Base-by-base conservation (phyloP, 805 yeast species). In the Metschnikowia henanensis region DNA sequence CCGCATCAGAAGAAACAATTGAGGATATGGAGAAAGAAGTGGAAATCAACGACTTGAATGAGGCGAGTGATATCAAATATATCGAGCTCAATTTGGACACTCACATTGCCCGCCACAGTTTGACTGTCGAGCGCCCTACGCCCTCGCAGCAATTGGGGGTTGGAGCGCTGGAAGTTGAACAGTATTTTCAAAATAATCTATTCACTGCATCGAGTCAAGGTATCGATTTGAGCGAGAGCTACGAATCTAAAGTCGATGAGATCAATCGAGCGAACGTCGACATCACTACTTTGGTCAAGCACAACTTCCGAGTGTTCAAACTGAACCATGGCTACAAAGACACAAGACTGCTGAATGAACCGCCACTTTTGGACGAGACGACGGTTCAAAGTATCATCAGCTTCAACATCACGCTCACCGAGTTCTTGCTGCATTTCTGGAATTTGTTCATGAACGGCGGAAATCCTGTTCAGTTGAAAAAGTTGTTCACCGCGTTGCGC, bases 301-400 rank as follows among this genome's bases (percentile, higher is more conserved):
- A 68, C 33, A 81, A 80, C 53, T 70, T 81, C 13, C 76, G 79
- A 42, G 82, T 80, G 50, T 76, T 79, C 10, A 73, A 69, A 37
- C 79, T 56, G 45, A 42, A 51, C 21, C 46, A 55, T 39, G 48
- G 44, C 30, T 37, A 51, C 30, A 54, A 46, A 29, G 64, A 55
- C 12, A 20, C 39, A 17, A 22, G 26, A n/a, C 42, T 37, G 30
- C 23, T 39, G 3, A n/a, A 41, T 1, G 51, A 47, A 22, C 45
- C 52, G 61, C 58, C 66, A 68, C 28, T 76, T 71, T 74, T 75
- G 56, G 50, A 53, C 40, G 56, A 46, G 4, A 42, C 50, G 8
- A 41, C 55, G 8, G 54, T 58, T 5, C 70, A 68, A 45, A 72
- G 67, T 34, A 61, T 71, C 32, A 59, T 68, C 15, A 57, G 62